Conservation (phyloP, 2,329 filamentous ascomycete genomes). For the Cercospora sp. region DNA sequence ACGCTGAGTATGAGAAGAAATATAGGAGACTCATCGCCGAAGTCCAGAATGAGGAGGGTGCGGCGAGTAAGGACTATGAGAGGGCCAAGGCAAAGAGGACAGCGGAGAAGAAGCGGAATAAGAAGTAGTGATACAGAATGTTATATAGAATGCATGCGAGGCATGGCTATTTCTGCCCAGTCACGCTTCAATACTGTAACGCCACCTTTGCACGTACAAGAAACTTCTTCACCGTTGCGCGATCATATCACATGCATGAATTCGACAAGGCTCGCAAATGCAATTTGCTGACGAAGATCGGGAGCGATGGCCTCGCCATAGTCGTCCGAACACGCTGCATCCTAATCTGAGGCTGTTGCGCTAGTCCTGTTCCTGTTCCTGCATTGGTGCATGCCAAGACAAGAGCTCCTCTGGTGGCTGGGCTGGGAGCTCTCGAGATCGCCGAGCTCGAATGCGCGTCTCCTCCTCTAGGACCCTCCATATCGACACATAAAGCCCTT, state of each 20-base stretch:
- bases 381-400: background rate
- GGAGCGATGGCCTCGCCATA: background rate
- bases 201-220: too few species aligned
- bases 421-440: constrained; percentile 2
- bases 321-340: background rate
- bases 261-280: background rate
- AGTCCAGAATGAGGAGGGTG: constrained; percentile 62
- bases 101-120: constrained; percentile 20
- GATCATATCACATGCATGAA: too few species aligned
- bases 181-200: background rate
- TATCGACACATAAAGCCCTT: background rate
- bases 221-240: too few species aligned
- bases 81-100: constrained; percentile 26
- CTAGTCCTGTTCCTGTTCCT: background rate
- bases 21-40: constrained; percentile 88
- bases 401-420: background rate
- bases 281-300: background rate
- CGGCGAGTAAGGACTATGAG: constrained; percentile 25
- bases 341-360: background rate
- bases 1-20: constrained; percentile 94
- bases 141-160: background rate
- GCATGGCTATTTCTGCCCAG: background rate
- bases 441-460: background rate
- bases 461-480: background rate
- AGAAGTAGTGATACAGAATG: background rate